Base-by-base conservation (phyloP, 371 early-diverging fungal genomes). In the Mucor saturninus region DNA sequence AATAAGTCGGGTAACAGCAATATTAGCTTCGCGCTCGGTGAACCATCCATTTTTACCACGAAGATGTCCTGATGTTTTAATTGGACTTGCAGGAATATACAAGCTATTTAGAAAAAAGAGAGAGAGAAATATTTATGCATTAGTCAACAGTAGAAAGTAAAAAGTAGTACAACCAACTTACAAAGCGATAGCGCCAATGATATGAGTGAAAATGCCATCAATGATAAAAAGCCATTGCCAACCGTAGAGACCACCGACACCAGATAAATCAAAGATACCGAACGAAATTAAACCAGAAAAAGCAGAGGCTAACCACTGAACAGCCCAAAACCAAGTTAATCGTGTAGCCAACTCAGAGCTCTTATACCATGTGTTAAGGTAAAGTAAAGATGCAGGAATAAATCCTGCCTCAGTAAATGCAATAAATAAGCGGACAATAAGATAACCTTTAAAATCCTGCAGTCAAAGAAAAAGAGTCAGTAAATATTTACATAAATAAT, bases 151-250 rank as follows among this genome's bases (percentile, higher is more conserved):
- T 35, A 8, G 8, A 35, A 14, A 43, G 5, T 14, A 46, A 46
- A 46, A 46, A 46, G 15, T 21, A 46, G 9, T 21, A 21, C 2
- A 46, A 4, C 2, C 21, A 8, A 39, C 77, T 68, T 69, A 77
- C 78, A 75, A 65, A 9, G 76, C 72, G 31, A 74, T 56, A 35
- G 76, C 2, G 0, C 79, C 84, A 38, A 83, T 61, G 6, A 86
- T 21, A 10, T 75, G 72, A 2, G 86, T 86, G 7, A 77, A 69
- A 8, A 81, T 56, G 11, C 86, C 86, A 45, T 83, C 84, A 55
- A 84, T 65, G 35, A 83, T 54, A 43, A 86, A 83, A 6, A 83
- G 55, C 86, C 86, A 86, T 55, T 76, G 74, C 86, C 86, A 83
- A 10, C 87, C 85, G 4, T 76, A 63, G 26, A 86, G 73, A n/a